phyloP scores from a whole-genome alignment of 441 rosid genomes.

The Adansonia rubrostipa region DNA sequence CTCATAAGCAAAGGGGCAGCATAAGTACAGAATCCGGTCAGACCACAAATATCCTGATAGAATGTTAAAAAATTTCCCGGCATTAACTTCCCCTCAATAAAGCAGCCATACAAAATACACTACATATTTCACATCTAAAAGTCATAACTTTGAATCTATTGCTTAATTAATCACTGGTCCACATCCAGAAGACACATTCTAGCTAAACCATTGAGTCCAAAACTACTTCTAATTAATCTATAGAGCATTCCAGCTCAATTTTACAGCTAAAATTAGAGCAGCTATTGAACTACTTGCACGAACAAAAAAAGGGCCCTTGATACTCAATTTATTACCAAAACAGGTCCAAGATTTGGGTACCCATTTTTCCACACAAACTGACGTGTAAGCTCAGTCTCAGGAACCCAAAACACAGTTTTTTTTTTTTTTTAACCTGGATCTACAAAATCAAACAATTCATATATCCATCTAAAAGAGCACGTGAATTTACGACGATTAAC shows the following conservation, averaged over 20 bases:
- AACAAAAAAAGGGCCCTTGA: not conserved
- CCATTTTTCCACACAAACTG: constrained; percentile 22
- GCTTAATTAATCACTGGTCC: constrained; percentile 22
- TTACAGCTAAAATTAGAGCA: constrained; percentile 29
- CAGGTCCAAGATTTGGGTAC: constrained; percentile 36
- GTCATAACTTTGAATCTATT: constrained; percentile 13
- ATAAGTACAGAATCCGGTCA: constrained; percentile 1
- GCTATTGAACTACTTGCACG: constrained; percentile 5
- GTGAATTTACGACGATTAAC: constrained; percentile 2
- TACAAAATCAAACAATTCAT: constrained; percentile 33
- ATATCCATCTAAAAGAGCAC: constrained; percentile 23
- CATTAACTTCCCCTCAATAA: constrained; percentile 19
- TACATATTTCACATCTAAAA: constrained; percentile 8
- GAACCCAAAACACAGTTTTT: constrained; percentile 24
- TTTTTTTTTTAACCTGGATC: constrained; percentile 38
- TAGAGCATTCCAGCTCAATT: constrained; percentile 31
- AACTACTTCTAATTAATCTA: constrained; percentile 3
- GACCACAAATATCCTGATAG: not conserved
- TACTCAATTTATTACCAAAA: constrained; percentile 19
- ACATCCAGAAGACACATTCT: constrained; percentile 14
- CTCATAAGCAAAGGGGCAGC: not conserved
- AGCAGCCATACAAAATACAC: not conserved
- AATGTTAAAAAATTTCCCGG: not conserved
- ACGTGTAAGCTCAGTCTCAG: constrained; percentile 25
- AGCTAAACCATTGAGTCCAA: not conserved